Evolutionary conservation across 495 filamentous ascomycete species (phyloP), one percentile per base, ranked within the genome.

Genomic region (Podospora australis): DNA sequence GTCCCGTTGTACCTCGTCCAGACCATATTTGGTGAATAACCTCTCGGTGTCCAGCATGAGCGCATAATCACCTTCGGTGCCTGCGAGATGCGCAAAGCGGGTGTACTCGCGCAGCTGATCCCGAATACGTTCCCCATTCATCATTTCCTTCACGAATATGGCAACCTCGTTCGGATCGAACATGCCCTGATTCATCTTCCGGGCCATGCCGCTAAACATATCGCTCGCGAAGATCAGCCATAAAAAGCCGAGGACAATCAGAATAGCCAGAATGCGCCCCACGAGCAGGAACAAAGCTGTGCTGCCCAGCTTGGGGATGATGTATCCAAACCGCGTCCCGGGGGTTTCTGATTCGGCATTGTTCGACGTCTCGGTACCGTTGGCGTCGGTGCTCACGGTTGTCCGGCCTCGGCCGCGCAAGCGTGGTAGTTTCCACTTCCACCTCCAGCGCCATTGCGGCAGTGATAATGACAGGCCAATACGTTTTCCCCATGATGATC

Each of bases 141-240:
- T 73, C 49, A 79, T 78, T 11, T 69, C 69, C 59, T 90, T 83
- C 14, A 88, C 77, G 64, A 80, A 88, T 28, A 70, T 76, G 62
- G 80, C 80, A 57, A 84, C 82, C 59, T 53, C 78, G 72, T 81
- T 83, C 22, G 84, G 83, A 52, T 83, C 78, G 57, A 82, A 87
- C 66, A 73, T 68, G 42, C 64, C 57, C 38, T 64, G 67, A 34
- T 62, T 68, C 52, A 79, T 70, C 36, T 69, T 64, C 46, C 69
- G 59, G n/a, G 78, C 71, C 48, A 81, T 70, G 49, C 71, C 75
- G 19, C 75, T 77, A 60, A 96, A 85, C 11, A 94, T 54, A 62
- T 91, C 85, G 50, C 86, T 84, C 32, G 91, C 78, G 53, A 98
- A 87, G 39, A 98, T 69, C 24, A 88, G 63, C 64, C 95, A 98